A percentile compares a stretch with the other conserved stretches of the same genome.
Evolutionary conservation across 2,329 filamentous ascomycete species (phyloP).

Genomic region (Fusarium sacchari): DNA sequence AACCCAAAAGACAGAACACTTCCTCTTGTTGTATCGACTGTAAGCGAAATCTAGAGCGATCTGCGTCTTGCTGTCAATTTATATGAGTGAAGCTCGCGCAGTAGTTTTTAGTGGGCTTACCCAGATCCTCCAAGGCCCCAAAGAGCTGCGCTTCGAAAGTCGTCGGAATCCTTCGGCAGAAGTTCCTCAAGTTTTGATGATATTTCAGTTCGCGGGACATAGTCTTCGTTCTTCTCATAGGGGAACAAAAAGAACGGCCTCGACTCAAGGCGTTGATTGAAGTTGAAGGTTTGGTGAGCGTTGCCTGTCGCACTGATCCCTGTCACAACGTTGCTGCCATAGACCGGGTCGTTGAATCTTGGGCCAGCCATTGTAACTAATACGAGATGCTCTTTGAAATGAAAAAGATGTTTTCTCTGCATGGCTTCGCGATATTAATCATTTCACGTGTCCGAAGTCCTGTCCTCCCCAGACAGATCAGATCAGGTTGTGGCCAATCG

Average conservation of each 20-base stretch:
- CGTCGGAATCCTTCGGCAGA: not conserved
- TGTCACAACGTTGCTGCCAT: not conserved
- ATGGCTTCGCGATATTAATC: not conserved
- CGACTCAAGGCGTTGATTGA: not conserved
- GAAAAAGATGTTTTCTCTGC: not conserved
- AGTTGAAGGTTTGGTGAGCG: slow-evolving; percentile 3
- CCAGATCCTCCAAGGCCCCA: slow-evolving; percentile 31
- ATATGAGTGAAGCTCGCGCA: not conserved
- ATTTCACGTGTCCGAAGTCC: not conserved
- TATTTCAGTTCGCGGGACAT: slow-evolving; percentile 9
- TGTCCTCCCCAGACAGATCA: not conserved
- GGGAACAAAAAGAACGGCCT: not conserved
- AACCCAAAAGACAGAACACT: slow-evolving; percentile 51
- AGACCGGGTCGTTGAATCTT: not conserved
- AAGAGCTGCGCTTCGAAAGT: slow-evolving; percentile 16
- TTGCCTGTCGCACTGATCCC: not conserved
- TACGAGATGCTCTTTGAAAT: not conserved
- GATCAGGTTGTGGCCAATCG: not conserved
- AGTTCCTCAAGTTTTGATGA: slow-evolving; percentile 4
- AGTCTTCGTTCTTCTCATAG: slow-evolving; percentile 28
- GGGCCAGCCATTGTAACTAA: not conserved
- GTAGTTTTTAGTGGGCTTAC: not conserved
- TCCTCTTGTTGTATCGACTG: slow-evolving; percentile 21
- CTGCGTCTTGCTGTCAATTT: slow-evolving; percentile 49
- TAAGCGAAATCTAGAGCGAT: slow-evolving; percentile 51